Percentiles rank a stretch among this genome's conserved stretches.
These are phyloP conservation scores for Alternaria triticina DNA, from an alignment of 2,329 filamentous ascomycete genomes.

Conservation along the genomic window DNA sequence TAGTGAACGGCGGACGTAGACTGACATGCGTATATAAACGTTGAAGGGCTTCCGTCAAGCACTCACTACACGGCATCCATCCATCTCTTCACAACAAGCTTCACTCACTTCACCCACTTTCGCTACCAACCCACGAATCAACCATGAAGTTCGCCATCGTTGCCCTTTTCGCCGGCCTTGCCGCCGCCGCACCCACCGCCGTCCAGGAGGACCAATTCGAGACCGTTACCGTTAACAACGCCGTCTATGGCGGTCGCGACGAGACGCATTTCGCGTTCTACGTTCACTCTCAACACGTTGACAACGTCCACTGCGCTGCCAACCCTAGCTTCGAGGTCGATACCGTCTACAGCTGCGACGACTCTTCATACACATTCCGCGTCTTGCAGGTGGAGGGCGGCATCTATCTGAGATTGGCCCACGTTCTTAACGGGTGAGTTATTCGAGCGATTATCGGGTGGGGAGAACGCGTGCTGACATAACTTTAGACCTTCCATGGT, in stretches of 20 bases:
- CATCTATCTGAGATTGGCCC: not conserved
- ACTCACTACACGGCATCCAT: not conserved
- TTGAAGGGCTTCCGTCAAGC: not conserved
- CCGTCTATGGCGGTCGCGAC: not conserved
- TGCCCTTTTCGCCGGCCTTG: constrained; percentile 2
- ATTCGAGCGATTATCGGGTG: not conserved
- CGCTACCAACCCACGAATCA: not conserved
- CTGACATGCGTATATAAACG: not conserved
- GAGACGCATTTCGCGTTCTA: not conserved
- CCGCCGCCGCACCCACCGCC: not conserved
- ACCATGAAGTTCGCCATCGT: not conserved
- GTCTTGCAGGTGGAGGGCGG: not conserved
- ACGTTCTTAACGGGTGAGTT: not conserved
- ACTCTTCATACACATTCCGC: not conserved
- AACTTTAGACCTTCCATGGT: not conserved
- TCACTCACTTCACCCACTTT: not conserved
- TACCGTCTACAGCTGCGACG: not conserved
- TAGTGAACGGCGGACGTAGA: not conserved
- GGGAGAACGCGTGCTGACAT: not conserved
- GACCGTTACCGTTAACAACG: not conserved
- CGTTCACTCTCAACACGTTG: not conserved
- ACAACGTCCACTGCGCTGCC: not conserved
- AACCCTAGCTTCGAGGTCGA: not conserved
- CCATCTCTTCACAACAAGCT: not conserved
- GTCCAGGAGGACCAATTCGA: not conserved